These are phyloP conservation scores for Leucosporidium scottii DNA, from an alignment of 768 basidiomycete species.

Conservation along the genomic window DNA sequence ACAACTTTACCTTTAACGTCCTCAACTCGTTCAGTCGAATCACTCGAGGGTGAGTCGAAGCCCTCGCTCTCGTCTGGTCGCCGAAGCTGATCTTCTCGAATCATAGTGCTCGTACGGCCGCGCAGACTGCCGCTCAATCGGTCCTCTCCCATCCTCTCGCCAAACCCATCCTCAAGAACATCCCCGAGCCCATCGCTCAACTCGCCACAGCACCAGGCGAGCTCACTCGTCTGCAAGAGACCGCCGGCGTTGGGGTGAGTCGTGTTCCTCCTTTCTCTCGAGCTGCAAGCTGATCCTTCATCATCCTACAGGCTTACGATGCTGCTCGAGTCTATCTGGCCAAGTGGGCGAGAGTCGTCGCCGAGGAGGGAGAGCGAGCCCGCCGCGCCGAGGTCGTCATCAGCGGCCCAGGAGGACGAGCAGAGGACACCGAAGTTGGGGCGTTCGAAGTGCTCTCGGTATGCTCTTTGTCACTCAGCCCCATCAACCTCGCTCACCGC, in stretches of 20 bases:
- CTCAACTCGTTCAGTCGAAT: constrained; percentile 92
- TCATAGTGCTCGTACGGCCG: constrained; percentile 44
- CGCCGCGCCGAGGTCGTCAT: constrained; percentile 60
- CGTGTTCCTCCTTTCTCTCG: background rate
- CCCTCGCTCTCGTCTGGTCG: background rate
- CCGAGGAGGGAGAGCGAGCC: constrained; percentile 92
- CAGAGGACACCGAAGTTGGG: constrained; percentile 69
- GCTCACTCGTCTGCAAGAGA: constrained; percentile 50
- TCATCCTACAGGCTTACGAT: constrained; percentile 61
- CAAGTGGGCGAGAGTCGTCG: constrained; percentile 84
- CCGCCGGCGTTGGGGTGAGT: constrained; percentile 65
- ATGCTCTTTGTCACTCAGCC: background rate
- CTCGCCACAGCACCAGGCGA: constrained; percentile 85
- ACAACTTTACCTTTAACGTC: constrained; percentile 45
- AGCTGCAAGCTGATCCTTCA: background rate
- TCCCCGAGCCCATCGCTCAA: constrained; percentile 86
- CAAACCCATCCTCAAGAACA: constrained; percentile 89
- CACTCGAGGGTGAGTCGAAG: constrained; percentile 52
- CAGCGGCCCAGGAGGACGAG: constrained; percentile 44
- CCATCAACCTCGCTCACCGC: background rate
- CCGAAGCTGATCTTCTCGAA: background rate
- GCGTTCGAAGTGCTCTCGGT: constrained; percentile 67
- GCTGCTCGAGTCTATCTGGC: constrained; percentile 93
- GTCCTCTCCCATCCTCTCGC: constrained; percentile 82
- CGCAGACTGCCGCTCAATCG: constrained; percentile 87